Conservation (phyloP, 208 protist species). For the Leishmania gerbilli region DNA sequence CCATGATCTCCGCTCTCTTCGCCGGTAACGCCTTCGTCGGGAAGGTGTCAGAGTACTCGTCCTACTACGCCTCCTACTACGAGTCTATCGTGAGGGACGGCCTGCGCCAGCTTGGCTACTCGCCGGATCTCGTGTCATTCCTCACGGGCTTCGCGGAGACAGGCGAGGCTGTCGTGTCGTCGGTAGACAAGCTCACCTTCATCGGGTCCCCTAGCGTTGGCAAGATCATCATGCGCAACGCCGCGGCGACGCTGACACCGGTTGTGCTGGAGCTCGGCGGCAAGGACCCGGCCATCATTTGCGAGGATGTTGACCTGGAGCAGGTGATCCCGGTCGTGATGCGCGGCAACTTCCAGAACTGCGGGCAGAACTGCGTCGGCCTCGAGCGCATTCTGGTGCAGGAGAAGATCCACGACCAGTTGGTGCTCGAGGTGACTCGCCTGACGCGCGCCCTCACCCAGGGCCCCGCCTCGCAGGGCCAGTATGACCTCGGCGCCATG, state of each 20-base stretch:
- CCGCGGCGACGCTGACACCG: conserved; percentile 88
- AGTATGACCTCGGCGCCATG: conserved; percentile 93
- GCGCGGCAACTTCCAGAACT: conserved; percentile 92
- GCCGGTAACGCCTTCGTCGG: conserved; percentile 94
- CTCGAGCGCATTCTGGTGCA: conserved; percentile 87
- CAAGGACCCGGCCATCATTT: conserved; percentile 94
- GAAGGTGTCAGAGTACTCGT: conserved; percentile 95
- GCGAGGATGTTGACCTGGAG: conserved; percentile 90
- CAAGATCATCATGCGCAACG: conserved; percentile 92
- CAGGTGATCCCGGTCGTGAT: conserved; percentile 89
- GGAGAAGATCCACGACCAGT: conserved; percentile 89
- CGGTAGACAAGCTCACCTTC: conserved; percentile 94
- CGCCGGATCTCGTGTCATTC: conserved; percentile 91
- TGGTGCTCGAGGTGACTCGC: conserved; percentile 60
- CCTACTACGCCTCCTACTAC: conserved; percentile 92
- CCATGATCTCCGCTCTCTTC: conserved; percentile 95
- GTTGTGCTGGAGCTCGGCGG: conserved; percentile 96
- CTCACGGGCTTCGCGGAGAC: conserved; percentile 94
- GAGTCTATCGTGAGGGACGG: conserved; percentile 90
- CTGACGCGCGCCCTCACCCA: conserved; percentile 77
- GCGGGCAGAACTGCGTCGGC: conserved; percentile 94
- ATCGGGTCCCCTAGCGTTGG: conserved; percentile 89
- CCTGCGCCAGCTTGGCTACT: conserved; percentile 86
- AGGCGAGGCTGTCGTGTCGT: conserved; percentile 83
- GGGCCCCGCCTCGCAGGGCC: conserved; percentile 69